Evolutionary conservation across 148 eudicot genomes (phyloP), one percentile per base, ranked within the genome.

Genomic region (Chenopodium quinoa): DNA sequence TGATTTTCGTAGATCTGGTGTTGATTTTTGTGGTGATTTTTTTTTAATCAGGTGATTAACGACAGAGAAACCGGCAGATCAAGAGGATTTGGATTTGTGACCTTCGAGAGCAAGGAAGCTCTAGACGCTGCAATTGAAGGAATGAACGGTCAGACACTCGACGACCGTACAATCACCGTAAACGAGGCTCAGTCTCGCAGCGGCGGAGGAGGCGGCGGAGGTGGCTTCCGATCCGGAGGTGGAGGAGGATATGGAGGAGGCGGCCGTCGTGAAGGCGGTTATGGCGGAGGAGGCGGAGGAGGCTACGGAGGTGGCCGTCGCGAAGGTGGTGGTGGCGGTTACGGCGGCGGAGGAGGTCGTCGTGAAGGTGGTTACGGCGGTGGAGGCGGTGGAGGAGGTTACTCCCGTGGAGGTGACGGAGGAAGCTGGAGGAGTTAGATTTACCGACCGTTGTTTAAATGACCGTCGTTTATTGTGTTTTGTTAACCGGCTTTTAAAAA

Each of bases 111-210:
- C 1, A 93, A 92, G 86, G 83, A 89, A 69, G 75, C 91, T 17
- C 92, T 93, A 88, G 84, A 81, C 37, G 93, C 91, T 4, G 97
- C 97, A 0, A 93, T 93, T 7, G 93, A 88, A 14, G 90, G 78
- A 34, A 93, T 93, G 97, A 93, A 93, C 87, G 97, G 93, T 0
- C 88, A 88, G 72, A 82, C 87, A n/a, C 93, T 93, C 0, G 97
- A 93, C 82, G 97, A 94, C 1, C 93, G 95, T 31, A 89, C 84
- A 70, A 92, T 93, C 83, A 93, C 97, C 29, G 95, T 93, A 14
- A 93, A 93, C 82, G 93, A 93, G 80, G 97, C 97, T 20, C 97
- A 93, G 64, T 91, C 97, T 1, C 95, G 97, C 37, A 91, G 92
- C 3, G 89, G 91, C 0, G 83, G 77, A 5, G 79, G 87, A 7